Base-by-base conservation (phyloP, 1,284 basidiomycete species). In the Mycena citricolor region DNA sequence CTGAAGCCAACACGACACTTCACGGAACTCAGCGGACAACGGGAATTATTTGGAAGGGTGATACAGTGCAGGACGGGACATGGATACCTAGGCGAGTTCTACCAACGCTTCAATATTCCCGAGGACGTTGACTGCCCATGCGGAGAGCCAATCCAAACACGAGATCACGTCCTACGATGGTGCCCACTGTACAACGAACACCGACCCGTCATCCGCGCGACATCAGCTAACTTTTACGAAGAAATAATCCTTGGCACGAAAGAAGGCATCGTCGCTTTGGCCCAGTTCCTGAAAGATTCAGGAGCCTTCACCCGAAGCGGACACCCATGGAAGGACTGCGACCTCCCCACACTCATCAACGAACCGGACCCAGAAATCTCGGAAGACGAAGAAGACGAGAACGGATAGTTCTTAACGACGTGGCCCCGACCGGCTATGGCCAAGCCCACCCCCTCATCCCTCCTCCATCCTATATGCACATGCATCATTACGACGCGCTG, bases 151-250 rank as follows among this genome's bases (percentile, higher is more conserved):
- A 22, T 57, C 2, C 57, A 65, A 42, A 57, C 61, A 2, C 44
- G 61, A 17, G 55, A 57, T 44, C 64, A 65, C 45, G 59, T 65
- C 20, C 44, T 66, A 0, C 32, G 36, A 10, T 48, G 56, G n/a
- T 62, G 64, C 56, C 52, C 57, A 8, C 17, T 36, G n/a, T 62
- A 61, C 41, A 44, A 53, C 38, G 44, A 30, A 11, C 42, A 56
- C 36, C 47, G 54, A 11, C 36, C 52, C 37, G 47, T 55, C 30
- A 50, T 58, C 10, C 13, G 28, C n/a, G 32, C 42, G 28, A 50
- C 31, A 5, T 47, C 44, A 10, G 31, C 24, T 16, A 47, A 46
- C 22, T 29, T 57, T 0, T 21, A 37, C 19, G 36, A 59, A 11
- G 22, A 45, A 3, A 47, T 50, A 20, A 49, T 62, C 17, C 48